Base-by-base conservation (phyloP, 371 early-diverging fungal species). In the Parasitella parasitica region DNA sequence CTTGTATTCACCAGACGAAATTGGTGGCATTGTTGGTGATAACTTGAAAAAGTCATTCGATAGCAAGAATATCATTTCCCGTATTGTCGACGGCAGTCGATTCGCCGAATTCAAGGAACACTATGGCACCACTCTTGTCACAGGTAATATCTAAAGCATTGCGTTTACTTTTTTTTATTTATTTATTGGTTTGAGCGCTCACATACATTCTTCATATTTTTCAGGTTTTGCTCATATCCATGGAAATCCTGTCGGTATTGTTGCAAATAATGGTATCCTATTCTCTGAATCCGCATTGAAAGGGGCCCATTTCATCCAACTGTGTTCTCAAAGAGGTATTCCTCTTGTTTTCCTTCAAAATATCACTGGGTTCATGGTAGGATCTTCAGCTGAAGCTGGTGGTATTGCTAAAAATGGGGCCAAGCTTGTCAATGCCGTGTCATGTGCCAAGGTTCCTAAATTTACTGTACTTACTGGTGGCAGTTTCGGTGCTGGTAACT, bases 381-480 rank as follows among this genome's bases (percentile, higher is more conserved):
- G 98, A 22, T 88, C 93, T 34, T 88, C 90, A 16, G 97, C 98
- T 32, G 98, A 98, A 80, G 96, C 96, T 15, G 93, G 92, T 59
- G 97, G 97, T 65, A 98, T 98, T 77, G 98, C 97, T 55, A 97
- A 97, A 81, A 95, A 98, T 70, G 98, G 98, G 27, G 97, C 97
- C 65, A 98, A 98, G 73, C 85, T 98, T 77, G 98, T 98, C 4
- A 96, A 94, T 8, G 97, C 98, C 8, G 98, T 98, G 4, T 91
- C 97, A 0, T 94, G 94, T 66, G 95, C 97, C 34, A 84, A 89
- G 55, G 97, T 98, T 16, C 98, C 98, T 57, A 97, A 98, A 79
- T 91, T 98, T 62, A 96, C 98, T 6, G 86, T 97, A 5, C 80
- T 95, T 34, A 86, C 93, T n/a, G 97, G 97, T 61, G 95, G 94